A percentile compares a stretch with the other conserved stretches of the same genome.
Conservation (phyloP, 768 basidiomycete genomes). For the Naganishia randhawae region DNA sequence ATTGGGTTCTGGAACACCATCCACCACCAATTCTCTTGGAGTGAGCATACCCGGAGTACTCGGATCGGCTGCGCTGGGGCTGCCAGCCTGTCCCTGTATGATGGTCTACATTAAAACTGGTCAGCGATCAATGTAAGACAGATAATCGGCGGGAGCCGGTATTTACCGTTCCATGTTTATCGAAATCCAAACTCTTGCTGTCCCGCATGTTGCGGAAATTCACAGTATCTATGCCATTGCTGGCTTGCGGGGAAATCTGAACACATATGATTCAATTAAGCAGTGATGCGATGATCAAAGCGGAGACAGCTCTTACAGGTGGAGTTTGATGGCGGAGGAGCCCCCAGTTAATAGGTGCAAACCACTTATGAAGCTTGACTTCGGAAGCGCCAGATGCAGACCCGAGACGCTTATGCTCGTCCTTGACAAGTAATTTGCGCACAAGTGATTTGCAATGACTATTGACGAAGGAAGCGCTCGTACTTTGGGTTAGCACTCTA, state of each 20-base stretch:
- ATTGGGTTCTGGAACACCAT: constrained; percentile 56
- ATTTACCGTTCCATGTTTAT: constrained; percentile 52
- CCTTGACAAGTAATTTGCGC: constrained; percentile 81
- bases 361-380: constrained; percentile 99
- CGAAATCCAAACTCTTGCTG: constrained; percentile 83
- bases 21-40: constrained; percentile 42
- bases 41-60: constrained; percentile 48
- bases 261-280: constrained; percentile 31
- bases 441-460: constrained; percentile 87
- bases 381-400: constrained; percentile 94
- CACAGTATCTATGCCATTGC: constrained; percentile 74
- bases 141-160: background rate
- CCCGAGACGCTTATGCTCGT: constrained; percentile 80
- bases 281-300: background rate
- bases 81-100: constrained; percentile 50
- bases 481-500: background rate
- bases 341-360: constrained; percentile 93
- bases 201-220: constrained; percentile 90
- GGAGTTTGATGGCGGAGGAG: constrained; percentile 85
- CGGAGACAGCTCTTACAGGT: constrained; percentile 62
- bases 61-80: constrained; percentile 41
- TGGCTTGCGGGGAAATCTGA: constrained; percentile 75
- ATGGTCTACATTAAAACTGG: constrained; percentile 33
- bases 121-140: background rate
- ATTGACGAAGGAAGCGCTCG: constrained; percentile 21